Evolutionary conservation across 2,329 filamentous ascomycete species (phyloP), one percentile per base, ranked within the genome.

Genomic region (Anthostomella pinea): DNA sequence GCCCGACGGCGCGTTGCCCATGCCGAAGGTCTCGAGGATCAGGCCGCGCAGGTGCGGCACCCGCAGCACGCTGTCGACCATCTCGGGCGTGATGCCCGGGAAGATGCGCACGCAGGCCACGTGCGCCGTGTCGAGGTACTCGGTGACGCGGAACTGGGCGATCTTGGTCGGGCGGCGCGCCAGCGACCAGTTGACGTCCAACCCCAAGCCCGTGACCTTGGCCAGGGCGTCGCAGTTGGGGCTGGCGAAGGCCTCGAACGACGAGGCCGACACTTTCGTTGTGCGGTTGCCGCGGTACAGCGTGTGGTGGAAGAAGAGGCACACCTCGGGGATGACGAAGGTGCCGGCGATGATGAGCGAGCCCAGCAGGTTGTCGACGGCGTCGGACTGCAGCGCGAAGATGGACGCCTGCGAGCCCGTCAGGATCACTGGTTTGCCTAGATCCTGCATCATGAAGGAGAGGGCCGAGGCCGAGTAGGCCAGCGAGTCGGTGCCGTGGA

Each of bases 311-410:
- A 96, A 96, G 69, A 94, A 95, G 22, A 96, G 74, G 59, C 87
- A 90, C 35, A 96, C 90, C 61, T 95, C 90, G 0, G 90, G 89
- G 39, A 96, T 87, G 67, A 88, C 85, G 58, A 95, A 95, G 42
- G 93, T 93, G 21, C 88, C 88, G 3, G 90, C 90, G 38, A 95
- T 84, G 56, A 95, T 88, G 55, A 95, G 74, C 2, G 87, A 90
- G 14, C 87, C 87, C 5, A 95, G 76, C 9, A 96, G 75, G 56
- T 95, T 96, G 66, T 94, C 89, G 23, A 89, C 85, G 8, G 89
- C 90, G 61, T 96, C 90, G 33, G 85, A 93, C 63, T 95, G 89
- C 17, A 95, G 77, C 43, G 90, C 83, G 52, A 93, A 85, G 75
- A 96, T 95, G 30, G 87, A 87, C 1, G 89, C 85, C 58, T 88